A percentile compares a stretch with the other conserved stretches of the same genome.
Evolutionary conservation across 2,329 filamentous ascomycete genomes (phyloP).

Genomic region (Lomentospora prolificans): DNA sequence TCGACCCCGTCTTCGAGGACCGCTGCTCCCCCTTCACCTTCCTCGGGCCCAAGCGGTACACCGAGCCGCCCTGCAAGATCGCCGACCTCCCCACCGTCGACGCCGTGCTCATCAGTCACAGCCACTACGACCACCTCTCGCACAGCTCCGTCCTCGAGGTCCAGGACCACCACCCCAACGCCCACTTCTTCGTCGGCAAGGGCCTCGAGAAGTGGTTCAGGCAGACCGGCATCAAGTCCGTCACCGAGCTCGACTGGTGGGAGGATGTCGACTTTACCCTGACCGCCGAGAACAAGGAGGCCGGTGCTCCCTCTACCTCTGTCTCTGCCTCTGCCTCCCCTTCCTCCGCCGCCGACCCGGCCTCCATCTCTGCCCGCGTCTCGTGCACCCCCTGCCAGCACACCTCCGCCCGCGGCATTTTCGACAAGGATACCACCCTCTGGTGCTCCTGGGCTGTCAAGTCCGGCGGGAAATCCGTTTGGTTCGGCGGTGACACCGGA

Average conservation of each 20-base stretch:
- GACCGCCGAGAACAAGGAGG: slow-evolving; percentile 23
- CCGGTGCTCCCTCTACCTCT: too few relatives aligned
- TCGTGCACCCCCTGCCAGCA: slow-evolving; percentile 82
- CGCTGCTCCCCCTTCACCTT: slow-evolving; percentile 70
- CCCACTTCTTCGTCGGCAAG: slow-evolving; percentile 80
- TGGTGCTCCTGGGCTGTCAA: slow-evolving; percentile 82
- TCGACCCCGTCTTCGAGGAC: slow-evolving; percentile 87
- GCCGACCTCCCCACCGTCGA: slow-evolving; percentile 69
- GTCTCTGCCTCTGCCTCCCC: too few relatives aligned
- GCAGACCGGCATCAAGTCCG: slow-evolving; percentile 57
- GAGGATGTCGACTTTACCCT: slow-evolving; percentile 67
- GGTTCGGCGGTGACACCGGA: slow-evolving; percentile 84
- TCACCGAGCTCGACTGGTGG: slow-evolving; percentile 95
- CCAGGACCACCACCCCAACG: slow-evolving; percentile 60
- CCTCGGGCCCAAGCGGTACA: slow-evolving; percentile 67
- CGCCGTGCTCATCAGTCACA: slow-evolving; percentile 74
- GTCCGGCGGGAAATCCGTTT: slow-evolving; percentile 68
- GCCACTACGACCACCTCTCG: slow-evolving; percentile 88
- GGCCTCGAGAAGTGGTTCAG: slow-evolving; percentile 79
- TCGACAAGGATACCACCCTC: slow-evolving; percentile 66
- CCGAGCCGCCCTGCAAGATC: slow-evolving; percentile 64
- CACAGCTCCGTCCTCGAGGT: slow-evolving; percentile 65
- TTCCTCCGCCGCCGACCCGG: too few relatives aligned
- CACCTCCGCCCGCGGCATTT: slow-evolving; percentile 55
- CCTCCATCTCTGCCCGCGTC: slow-evolving; percentile 59